A percentile compares a stretch with the other conserved stretches of the same genome.
phyloP scores from a whole-genome alignment of 2,329 filamentous ascomycete species.

The Taxawa tesnikishii region DNA sequence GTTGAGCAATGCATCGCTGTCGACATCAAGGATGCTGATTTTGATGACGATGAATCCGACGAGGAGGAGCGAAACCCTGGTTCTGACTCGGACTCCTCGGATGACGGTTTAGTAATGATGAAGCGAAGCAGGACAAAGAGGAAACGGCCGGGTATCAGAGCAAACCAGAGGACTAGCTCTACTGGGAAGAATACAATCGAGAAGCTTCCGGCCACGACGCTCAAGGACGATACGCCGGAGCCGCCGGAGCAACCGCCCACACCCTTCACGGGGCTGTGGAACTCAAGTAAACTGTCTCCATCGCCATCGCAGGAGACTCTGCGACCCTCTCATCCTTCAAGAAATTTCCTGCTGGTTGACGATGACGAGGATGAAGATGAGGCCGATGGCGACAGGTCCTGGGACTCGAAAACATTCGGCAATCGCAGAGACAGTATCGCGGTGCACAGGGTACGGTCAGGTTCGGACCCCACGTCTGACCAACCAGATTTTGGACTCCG shows the following conservation, averaged over 20 bases:
- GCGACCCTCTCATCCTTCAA: constrained; percentile 54
- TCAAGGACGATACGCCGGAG: constrained; percentile 72
- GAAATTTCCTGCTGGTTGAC: constrained; percentile 48
- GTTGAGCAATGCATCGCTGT: constrained; percentile 94
- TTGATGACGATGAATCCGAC: constrained; percentile 43
- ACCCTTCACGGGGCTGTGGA: constrained; percentile 29
- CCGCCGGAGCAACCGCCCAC: constrained; percentile 31
- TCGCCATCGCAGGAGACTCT: constrained; percentile 77
- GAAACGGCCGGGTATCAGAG: constrained; percentile 30
- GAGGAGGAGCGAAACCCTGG: constrained; percentile 26
- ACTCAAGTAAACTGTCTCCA: constrained; percentile 42
- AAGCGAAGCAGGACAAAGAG: constrained; percentile 49
- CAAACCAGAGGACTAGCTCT: constrained; percentile 42
- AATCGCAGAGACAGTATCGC: constrained; percentile 21
- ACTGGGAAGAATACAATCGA: constrained; percentile 68
- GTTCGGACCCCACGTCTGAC: constrained; percentile 4
- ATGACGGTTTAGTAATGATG: constrained; percentile 75
- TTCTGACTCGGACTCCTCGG: constrained; percentile 34
- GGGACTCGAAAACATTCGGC: constrained; percentile 24
- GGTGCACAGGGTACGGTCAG: constrained; percentile 14
- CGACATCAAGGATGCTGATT: constrained; percentile 69
- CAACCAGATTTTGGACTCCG: constrained; percentile 47
- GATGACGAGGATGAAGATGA: constrained; percentile 34
- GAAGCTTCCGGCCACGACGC: constrained; percentile 73
- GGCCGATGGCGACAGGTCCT: constrained; percentile 35